Evolutionary conservation across 257 asterid species (phyloP).

Genomic region (Salvia hispanica): DNA sequence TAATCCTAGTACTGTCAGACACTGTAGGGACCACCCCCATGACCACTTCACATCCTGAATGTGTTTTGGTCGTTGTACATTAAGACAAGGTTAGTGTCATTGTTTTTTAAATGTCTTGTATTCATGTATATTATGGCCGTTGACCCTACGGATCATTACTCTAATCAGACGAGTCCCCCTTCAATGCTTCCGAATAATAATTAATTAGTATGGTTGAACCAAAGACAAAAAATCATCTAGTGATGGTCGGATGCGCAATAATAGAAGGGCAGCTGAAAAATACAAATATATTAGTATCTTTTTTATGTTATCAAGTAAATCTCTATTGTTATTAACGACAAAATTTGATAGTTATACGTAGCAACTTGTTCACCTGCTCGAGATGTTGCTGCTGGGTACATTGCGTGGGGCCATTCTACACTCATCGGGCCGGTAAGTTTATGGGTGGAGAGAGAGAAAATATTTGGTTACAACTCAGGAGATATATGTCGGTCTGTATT

Average conservation of each 20-base stretch:
- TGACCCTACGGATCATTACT: conserved; percentile 3
- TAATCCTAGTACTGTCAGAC: conserved; percentile 4
- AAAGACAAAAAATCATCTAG: no score
- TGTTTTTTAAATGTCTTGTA: not conserved
- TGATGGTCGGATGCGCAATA: not conserved
- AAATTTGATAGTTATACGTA: conserved; percentile 63
- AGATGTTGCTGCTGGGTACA: conserved; percentile 71
- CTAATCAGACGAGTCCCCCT: not conserved
- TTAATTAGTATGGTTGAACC: not conserved
- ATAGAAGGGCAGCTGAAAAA: conserved; percentile 1
- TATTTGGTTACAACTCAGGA: not conserved
- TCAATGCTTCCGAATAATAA: conserved; percentile 13
- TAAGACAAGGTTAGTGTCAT: conserved; percentile 10
- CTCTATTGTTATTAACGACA: not conserved
- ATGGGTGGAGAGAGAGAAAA: conserved; percentile 11
- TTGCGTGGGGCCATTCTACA: conserved; percentile 98
- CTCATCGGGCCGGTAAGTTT: conserved; percentile 90
- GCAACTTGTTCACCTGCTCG: conserved; percentile 99
- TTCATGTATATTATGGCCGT: not conserved
- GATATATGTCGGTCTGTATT: no score
- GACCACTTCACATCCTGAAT: not conserved
- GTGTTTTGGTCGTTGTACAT: not conserved
- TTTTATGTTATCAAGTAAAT: not conserved
- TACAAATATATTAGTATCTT: not conserved
- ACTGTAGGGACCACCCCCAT: not conserved